Evolutionary conservation across 208 protist species (phyloP), one percentile per base, ranked within the genome.

Genomic region (Trypanosoma avium): DNA sequence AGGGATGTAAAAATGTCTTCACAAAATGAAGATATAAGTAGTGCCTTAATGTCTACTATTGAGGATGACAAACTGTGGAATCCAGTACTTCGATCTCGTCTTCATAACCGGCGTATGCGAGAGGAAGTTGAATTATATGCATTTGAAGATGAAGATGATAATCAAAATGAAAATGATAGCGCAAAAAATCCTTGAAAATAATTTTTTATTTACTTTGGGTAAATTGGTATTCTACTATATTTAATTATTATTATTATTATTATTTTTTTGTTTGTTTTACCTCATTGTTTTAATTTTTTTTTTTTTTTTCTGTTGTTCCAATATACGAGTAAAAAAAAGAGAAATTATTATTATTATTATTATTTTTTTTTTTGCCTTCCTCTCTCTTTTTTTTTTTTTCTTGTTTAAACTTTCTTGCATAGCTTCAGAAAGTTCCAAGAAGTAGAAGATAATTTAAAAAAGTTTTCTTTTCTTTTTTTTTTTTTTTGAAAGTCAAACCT

Each of bases 51-150:
- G 87, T 90, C 86, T 12, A 89, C 77, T 60, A 92, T 95, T 65
- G 86, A 95, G 40, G 87, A 95, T 58, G 90, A 93, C 54, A 95
- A 95, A 61, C 47, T 93, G n/a, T 93, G 87, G 86, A 95, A 95
- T 67, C 90, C 90, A 5, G 82, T 93, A 7, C 64, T 93, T 9
- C 73, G 75, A 40, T 93, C 90, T 0, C 61, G 90, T 21, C 36
- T 92, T 49, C 78, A 92, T 46, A 86, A 73, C n/a, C 61, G 83
- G 58, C 56, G 58, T 8, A 61, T 77, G 47, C 67, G 84, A 24
- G 73, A 83, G 27, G 85, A 92, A 73, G 67, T 64, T 13, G 81
- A 88, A 36, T 67, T 92, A n/a, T 90, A 90, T 56, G 68, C 36
- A 10, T 95, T 95, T 77, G 90, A 95, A 52, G 90, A 95, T 63